Evolutionary conservation across 2,329 filamentous ascomycete genomes (phyloP), one percentile per base, ranked within the genome.

Genomic region (Alternaria atra): DNA sequence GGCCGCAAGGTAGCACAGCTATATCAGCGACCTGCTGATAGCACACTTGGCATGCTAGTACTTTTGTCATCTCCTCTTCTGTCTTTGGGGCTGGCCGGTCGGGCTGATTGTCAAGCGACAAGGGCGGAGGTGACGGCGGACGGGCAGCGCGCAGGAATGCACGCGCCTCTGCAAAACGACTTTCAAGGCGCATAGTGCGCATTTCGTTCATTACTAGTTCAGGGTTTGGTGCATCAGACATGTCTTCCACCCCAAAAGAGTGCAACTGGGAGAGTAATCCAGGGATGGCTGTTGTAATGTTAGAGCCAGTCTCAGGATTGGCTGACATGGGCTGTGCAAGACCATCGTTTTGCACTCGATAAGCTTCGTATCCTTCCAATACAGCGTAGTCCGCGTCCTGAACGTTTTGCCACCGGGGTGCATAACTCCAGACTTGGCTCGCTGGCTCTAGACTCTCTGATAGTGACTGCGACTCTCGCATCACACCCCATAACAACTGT

Each of bases 1-100:
- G 84, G 0, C 85, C 85, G 61, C 85, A 87, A 0, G 85, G 85
- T 35, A 86, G 66, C 17, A 85, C 74, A 2, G 83, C 84, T 6
- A 82, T 82, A 60, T 86, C 82, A 0, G 85, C 82, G 2, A 83
- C 50, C 67, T 87, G 85, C 9, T 78, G 78, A 66, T 84, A 84
- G 68, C 85, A 87, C 17, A 86, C 79, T 61, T 84, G 81, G 64
- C 85, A 87, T 42, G 84, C 80, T 29, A 87, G 71, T 32, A 80
- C 82, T 39, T 84, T 74, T 5, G 74, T 83, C 80, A 86, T 79
- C 44, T 85, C 80, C 37, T 80, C 80, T 8, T 84, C 80, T 17
- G 80, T 78, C 65, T 82, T 80, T 0, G 84, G 80, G 17, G 80
- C 73, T 1, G 85, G 84, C 7, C 84, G 79, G 52, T 80, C 76